Base-by-base conservation (phyloP, 2,329 filamentous ascomycete genomes). In the Aspergillus carbonarius region DNA sequence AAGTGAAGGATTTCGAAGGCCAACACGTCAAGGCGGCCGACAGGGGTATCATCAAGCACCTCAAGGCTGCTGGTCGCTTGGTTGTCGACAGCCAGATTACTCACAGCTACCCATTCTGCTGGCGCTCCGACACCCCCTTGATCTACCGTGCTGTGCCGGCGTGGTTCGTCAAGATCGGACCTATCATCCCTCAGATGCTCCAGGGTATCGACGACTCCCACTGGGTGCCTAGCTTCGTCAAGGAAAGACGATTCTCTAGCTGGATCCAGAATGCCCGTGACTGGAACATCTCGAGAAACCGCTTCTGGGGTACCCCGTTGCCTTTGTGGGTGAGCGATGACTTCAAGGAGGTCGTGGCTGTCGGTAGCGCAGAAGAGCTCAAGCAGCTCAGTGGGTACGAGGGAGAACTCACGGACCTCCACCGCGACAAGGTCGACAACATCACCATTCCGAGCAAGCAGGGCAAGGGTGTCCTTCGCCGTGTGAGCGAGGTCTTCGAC, bases 241-340 rank as follows among this genome's bases (percentile, higher is more conserved):
- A 96, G 75, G 93, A 96, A 69, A 90, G 88, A 72, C 87, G 93
- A 13, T 98, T 98, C 69, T 85, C 88, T 47, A 95, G 88, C 78
- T 97, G 93, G 93, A 93, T 98, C 62, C 81, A 84, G 60, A 93
- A 93, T 71, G 93, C 93, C 13, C 88, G 89, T 59, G 93, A 98
- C 75, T 98, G 93, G 93, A 96, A 96, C 72, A 89, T 98, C 32
- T 95, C 92, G 55, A 84, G 93, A 65, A 96, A 96, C 74, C 85
- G 93, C 57, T 98, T 96, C 77, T 97, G 93, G 93, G 93, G 93
- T 52, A 97, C 92, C 0, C 93, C 93, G 1, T 87, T 97, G 59
- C 93, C 93, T 6, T 77, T 97, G 35, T 98, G 93, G 93, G 89
- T 91, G 37, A 96, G 91, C 70, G 91, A 96, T 30, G 93, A 97